Evolutionary conservation across 2,329 filamentous ascomycete genomes (phyloP).

Genomic region (Penicillium palitans): DNA sequence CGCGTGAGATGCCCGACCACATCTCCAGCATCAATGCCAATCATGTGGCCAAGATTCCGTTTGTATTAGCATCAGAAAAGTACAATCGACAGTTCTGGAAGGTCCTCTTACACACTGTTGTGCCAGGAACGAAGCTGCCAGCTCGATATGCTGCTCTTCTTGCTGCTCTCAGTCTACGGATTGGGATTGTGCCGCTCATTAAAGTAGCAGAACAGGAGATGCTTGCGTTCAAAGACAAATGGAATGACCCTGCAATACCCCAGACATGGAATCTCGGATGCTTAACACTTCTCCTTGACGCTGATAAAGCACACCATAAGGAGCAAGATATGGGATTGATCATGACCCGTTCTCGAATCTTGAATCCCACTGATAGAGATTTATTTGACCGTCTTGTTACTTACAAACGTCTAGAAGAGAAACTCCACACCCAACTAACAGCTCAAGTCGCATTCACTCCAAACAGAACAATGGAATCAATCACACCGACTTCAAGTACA

Average conservation of each 20-base stretch:
- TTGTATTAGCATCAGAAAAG: neutral
- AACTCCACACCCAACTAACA: too few relatives aligned
- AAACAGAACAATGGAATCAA: too few relatives aligned
- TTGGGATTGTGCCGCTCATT: neutral
- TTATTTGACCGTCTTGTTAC: too few relatives aligned
- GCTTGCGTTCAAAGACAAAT: conserved; percentile 43
- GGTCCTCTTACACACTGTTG: neutral
- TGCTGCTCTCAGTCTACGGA: neutral
- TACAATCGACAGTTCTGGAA: neutral
- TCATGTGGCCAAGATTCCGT: neutral
- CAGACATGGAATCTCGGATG: too few relatives aligned
- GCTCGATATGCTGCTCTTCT: neutral
- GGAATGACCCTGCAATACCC: conserved; percentile 49
- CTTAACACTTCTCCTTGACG: too few relatives aligned
- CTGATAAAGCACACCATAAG: too few relatives aligned
- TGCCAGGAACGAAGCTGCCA: neutral
- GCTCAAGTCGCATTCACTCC: too few relatives aligned
- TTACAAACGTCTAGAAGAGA: too few relatives aligned
- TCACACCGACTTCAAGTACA: too few relatives aligned
- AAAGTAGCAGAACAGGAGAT: conserved; percentile 46
- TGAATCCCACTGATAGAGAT: too few relatives aligned
- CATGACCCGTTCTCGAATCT: too few relatives aligned
- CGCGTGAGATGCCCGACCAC: neutral
- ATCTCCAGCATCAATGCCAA: neutral
- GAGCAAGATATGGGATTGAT: too few relatives aligned